These are phyloP conservation scores for Pyrenophora tritici-repentis DNA, from an alignment of 2,329 filamentous ascomycete genomes.

Conservation along the genomic window DNA sequence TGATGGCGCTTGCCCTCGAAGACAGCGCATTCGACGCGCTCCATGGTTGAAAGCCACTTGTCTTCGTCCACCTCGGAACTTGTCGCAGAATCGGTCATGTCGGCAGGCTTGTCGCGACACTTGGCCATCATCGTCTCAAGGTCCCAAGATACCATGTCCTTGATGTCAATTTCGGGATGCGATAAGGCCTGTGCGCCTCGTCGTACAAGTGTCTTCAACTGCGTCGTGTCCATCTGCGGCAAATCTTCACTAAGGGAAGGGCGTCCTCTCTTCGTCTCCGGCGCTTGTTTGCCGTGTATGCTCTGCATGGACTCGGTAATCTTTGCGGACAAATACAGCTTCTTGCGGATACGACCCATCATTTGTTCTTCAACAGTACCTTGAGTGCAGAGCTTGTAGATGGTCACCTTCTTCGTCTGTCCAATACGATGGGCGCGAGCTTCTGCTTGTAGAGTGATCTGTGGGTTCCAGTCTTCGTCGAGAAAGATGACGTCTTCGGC, in stretches of 20 bases:
- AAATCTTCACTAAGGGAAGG: slow-evolving; percentile 50
- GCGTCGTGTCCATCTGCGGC: slow-evolving; percentile 57
- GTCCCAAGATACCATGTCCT: slow-evolving; percentile 64
- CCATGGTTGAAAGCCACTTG: slow-evolving; percentile 62
- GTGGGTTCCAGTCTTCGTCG: slow-evolving; percentile 62
- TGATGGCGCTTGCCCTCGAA: slow-evolving; percentile 62
- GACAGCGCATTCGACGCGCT: slow-evolving; percentile 61
- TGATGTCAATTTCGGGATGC: slow-evolving; percentile 58
- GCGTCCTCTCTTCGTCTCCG: slow-evolving; percentile 22
- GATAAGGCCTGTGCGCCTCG: slow-evolving; percentile 60
- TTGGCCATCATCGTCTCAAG: slow-evolving; percentile 59
- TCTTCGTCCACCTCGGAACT: slow-evolving; percentile 56
- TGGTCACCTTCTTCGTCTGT: slow-evolving; percentile 58
- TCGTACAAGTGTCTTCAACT: slow-evolving; percentile 60
- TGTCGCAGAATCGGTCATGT: slow-evolving; percentile 45
- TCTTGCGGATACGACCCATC: slow-evolving; percentile 63
- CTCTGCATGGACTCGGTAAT: slow-evolving; percentile 64
- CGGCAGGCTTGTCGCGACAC: slow-evolving; percentile 58
- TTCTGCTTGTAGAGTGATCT: slow-evolving; percentile 60
- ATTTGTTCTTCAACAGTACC: slow-evolving; percentile 65
- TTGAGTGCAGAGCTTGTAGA: slow-evolving; percentile 62
- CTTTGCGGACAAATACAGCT: slow-evolving; percentile 65
- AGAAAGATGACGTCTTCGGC: slow-evolving; percentile 62
- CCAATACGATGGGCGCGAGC: slow-evolving; percentile 61
- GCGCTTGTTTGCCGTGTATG: slow-evolving; percentile 50